A percentile compares a stretch with the other conserved stretches of the same genome.
Conservation (phyloP, 106 monocot species). For the Xerophyta viscosa region DNA sequence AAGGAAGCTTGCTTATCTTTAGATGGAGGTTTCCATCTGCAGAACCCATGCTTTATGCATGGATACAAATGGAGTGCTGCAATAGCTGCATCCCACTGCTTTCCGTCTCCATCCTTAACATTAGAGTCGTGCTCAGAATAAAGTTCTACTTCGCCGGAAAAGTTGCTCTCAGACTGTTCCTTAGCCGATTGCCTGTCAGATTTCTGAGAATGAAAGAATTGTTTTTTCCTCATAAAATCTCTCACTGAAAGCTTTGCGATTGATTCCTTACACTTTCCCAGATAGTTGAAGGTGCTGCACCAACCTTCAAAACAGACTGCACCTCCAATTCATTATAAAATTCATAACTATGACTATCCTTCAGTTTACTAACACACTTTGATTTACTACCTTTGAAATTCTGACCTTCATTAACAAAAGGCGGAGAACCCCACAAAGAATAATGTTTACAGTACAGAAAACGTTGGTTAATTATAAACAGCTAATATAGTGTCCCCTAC, state of each 20-base stretch:
- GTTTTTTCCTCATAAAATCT: slow-evolving; percentile 75
- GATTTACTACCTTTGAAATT: slow-evolving; percentile 3
- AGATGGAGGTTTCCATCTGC: slow-evolving; percentile 39
- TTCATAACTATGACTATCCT: too few relatives aligned
- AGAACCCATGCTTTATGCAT: not conserved
- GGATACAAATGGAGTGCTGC: not conserved
- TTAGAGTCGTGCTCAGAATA: too few relatives aligned
- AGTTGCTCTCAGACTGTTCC: too few relatives aligned
- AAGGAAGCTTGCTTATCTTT: slow-evolving; percentile 22
- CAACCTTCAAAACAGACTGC: too few relatives aligned
- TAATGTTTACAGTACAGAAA: too few relatives aligned
- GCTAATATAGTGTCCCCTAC: too few relatives aligned
- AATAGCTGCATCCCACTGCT: not conserved
- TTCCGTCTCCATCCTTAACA: slow-evolving; percentile 1
- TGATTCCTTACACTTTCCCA: too few relatives aligned
- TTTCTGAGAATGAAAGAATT: slow-evolving; percentile 16
- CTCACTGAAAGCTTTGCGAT: slow-evolving; percentile 38
- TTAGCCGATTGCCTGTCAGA: slow-evolving; percentile 3
- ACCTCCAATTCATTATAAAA: too few relatives aligned
- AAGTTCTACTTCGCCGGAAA: too few relatives aligned
- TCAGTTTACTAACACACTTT: too few relatives aligned
- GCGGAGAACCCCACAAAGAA: slow-evolving; percentile 46
- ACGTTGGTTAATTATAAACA: too few relatives aligned
- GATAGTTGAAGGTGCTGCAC: too few relatives aligned
- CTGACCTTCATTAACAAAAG: slow-evolving; percentile 28